Conservation (phyloP, 805 yeast genomes). For the Zygoascus bituminiphila region DNA sequence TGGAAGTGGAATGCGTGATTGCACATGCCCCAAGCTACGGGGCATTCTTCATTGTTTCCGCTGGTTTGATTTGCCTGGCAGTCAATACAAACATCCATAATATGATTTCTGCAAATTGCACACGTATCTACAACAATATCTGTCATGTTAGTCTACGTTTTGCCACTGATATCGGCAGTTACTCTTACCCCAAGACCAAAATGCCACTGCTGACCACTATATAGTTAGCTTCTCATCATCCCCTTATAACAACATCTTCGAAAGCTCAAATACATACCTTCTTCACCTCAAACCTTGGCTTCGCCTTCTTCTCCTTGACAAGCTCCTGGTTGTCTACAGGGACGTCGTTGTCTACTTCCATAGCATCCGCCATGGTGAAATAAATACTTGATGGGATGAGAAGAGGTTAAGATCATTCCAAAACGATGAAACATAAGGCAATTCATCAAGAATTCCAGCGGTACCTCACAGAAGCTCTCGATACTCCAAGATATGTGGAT, state of each 20-base stretch:
- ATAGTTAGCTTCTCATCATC: neutral
- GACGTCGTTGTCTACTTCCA: constrained; percentile 15
- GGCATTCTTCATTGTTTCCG: constrained; percentile 62
- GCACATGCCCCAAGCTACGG: constrained; percentile 95
- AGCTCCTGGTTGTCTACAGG: constrained; percentile 1
- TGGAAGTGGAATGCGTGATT: constrained; percentile 98
- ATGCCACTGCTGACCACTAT: constrained; percentile 96
- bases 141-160: constrained; percentile 13
- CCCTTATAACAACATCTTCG: neutral
- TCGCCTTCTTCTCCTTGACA: constrained; percentile 22
- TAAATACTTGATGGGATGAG: neutral
- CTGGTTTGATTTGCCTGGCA: constrained; percentile 80
- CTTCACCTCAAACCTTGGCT: constrained; percentile 82
- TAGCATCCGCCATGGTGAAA: constrained; percentile 13
- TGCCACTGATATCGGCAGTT: neutral
- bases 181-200: constrained; percentile 92
- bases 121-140: constrained; percentile 89
- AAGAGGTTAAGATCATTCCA: neutral
- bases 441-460: neutral
- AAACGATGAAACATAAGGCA: neutral
- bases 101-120: constrained; percentile 95
- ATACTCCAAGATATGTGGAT: neutral
- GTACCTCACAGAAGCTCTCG: neutral
- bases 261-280: constrained; percentile 33
- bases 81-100: constrained; percentile 96